Percentiles rank a stretch among this genome's conserved stretches.
Evolutionary conservation across 305 asterid genomes (phyloP).

Genomic region (Coffea humblotiana): DNA sequence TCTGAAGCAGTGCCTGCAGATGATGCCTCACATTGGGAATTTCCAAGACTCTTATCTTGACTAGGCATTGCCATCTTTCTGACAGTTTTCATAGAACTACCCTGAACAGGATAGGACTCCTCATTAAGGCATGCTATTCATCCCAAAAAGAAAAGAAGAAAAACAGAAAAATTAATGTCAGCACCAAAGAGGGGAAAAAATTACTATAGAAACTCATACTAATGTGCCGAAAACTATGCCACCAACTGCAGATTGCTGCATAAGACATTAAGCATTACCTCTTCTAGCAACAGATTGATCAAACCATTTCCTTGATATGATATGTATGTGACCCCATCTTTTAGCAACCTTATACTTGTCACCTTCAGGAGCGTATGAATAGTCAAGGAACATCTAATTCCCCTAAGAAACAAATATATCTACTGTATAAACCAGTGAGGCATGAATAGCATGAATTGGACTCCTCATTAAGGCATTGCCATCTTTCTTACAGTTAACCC

Average conservation of each 20-base stretch:
- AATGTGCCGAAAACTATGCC: slow-evolving; percentile 4
- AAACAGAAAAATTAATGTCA: slow-evolving; percentile 26
- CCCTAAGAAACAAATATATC: slow-evolving; percentile 9
- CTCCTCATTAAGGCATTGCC: too few relatives aligned
- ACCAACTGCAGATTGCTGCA: slow-evolving; percentile 21
- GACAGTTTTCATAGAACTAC: slow-evolving; percentile 36
- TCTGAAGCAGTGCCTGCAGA: slow-evolving; percentile 54
- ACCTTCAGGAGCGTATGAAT: slow-evolving; percentile 76
- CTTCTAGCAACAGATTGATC: slow-evolving; percentile 82
- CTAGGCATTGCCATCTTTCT: slow-evolving; percentile 51
- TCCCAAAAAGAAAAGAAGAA: slow-evolving; percentile 28
- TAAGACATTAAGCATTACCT: slow-evolving; percentile 53
- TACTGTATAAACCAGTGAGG: background rate
- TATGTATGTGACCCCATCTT: slow-evolving; percentile 72
- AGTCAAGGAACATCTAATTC: slow-evolving; percentile 52
- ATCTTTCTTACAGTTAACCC: background rate
- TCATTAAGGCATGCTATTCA: slow-evolving; percentile 79
- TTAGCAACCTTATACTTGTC: slow-evolving; percentile 91
- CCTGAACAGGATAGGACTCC: slow-evolving; percentile 84
- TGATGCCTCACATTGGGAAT: slow-evolving; percentile 48
- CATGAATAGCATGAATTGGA: too few relatives aligned
- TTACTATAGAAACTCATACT: slow-evolving; percentile 14
- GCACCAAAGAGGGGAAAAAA: slow-evolving; percentile 17
- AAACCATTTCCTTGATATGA: slow-evolving; percentile 79
- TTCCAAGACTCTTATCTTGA: slow-evolving; percentile 57